phyloP scores from a whole-genome alignment of 306 rosid species.

The Dalbergia cochinchinensis region DNA sequence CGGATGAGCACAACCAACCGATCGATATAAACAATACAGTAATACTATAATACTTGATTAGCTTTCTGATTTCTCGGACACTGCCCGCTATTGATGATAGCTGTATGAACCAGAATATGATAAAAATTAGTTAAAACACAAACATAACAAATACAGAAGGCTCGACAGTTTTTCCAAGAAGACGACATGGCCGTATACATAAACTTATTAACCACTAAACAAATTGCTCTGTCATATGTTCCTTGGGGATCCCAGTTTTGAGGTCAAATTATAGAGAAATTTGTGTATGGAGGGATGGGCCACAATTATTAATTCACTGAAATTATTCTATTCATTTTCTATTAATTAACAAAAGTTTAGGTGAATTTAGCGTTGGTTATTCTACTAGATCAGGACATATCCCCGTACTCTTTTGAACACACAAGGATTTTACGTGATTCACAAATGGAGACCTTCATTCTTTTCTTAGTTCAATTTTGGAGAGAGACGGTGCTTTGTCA shows the following conservation, averaged over 20 bases:
- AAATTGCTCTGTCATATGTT: conserved; percentile 18
- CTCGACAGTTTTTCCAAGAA: conserved; percentile 18
- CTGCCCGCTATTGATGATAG: neutral
- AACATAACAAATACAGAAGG: neutral
- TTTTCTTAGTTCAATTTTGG: neutral
- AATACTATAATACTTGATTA: neutral
- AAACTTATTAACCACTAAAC: conserved; percentile 15
- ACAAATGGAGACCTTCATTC: neutral
- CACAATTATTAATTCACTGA: neutral
- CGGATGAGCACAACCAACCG: conserved; percentile 33
- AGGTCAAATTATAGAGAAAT: neutral
- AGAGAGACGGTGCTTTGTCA: neutral
- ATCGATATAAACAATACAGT: neutral
- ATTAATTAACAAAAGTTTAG: too few species aligned
- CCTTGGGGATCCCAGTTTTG: conserved; percentile 7
- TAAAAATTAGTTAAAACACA: conserved; percentile 15
- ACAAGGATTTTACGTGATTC: too few species aligned
- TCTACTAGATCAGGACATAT: too few species aligned
- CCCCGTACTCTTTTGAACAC: too few species aligned
- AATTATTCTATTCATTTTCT: neutral
- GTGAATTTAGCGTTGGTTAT: too few species aligned
- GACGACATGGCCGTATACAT: conserved; percentile 14
- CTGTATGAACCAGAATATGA: neutral
- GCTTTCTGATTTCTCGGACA: conserved; percentile 6
- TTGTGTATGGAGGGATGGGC: neutral